A percentile compares a stretch with the other conserved stretches of the same genome.
Evolutionary conservation across 495 filamentous ascomycete species (phyloP).

Genomic region (Aspergillus baeticus): DNA sequence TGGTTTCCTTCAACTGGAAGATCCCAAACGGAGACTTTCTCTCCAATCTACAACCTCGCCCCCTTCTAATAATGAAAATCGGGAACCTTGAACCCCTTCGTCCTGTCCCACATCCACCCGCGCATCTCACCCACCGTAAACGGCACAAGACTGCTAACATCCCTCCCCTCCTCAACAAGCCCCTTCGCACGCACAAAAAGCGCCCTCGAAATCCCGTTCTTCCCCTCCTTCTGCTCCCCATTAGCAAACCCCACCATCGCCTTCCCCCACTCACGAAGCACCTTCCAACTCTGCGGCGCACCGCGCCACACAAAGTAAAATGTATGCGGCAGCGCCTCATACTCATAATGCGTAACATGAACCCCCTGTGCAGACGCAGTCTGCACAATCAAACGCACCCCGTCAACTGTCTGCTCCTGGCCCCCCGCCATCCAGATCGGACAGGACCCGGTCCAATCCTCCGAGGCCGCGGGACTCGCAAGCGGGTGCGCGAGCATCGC

Average conservation of each 20-base stretch:
- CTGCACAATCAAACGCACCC: neutral
- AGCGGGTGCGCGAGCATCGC: conserved; percentile 8
- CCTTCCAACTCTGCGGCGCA: conserved; percentile 1
- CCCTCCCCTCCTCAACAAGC: neutral
- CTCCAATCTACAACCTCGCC: too few relatives aligned
- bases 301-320: neutral
- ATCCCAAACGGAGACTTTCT: too few relatives aligned
- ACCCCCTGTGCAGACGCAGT: neutral
- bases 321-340: conserved; percentile 4
- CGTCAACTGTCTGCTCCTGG: conserved; percentile 1
- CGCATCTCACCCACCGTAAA: neutral
- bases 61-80: too few relatives aligned
- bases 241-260: neutral
- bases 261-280: neutral
- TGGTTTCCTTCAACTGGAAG: too few relatives aligned
- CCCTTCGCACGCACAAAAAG: too few relatives aligned
- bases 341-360: neutral
- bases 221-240: too few relatives aligned
- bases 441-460: conserved; percentile 6
- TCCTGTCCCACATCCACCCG: conserved; percentile 4
- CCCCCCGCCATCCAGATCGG: conserved; percentile 5
- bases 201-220: too few relatives aligned
- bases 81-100: neutral
- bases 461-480: conserved; percentile 3
- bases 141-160: neutral